Percentiles rank a stretch among this genome's conserved stretches.
Conservation (phyloP, 140 eudicot genomes). For the Senecio squalidus region DNA sequence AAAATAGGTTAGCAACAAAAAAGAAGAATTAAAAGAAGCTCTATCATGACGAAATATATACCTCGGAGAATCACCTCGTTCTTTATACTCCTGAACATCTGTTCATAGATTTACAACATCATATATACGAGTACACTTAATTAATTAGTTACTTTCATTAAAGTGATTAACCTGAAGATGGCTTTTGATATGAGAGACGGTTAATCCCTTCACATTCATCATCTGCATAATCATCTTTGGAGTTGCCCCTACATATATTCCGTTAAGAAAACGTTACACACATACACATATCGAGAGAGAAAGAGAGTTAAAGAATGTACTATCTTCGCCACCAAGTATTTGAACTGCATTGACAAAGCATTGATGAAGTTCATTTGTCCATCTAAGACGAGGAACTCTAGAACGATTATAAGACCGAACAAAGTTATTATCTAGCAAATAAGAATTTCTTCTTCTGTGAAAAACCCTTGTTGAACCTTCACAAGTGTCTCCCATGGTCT, state of each 20-base stretch:
- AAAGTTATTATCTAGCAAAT: constrained; percentile 9
- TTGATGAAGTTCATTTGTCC: constrained; percentile 68
- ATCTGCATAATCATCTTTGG: constrained; percentile 70
- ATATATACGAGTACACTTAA: neutral
- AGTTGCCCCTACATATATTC: constrained; percentile 45
- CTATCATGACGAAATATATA: too few relatives aligned
- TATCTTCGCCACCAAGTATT: constrained; percentile 66
- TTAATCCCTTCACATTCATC: constrained; percentile 63
- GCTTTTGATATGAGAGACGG: constrained; percentile 68
- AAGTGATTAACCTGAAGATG: constrained; percentile 60
- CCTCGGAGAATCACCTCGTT: constrained; percentile 50
- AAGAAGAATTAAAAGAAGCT: too few relatives aligned
- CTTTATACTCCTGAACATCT: constrained; percentile 75
- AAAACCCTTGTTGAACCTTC: constrained; percentile 14
- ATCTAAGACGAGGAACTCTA: constrained; percentile 50
- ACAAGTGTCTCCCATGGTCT: constrained; percentile 14
- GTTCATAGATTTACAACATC: constrained; percentile 9
- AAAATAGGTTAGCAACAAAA: too few relatives aligned
- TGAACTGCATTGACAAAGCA: constrained; percentile 57
- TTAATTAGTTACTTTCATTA: neutral
- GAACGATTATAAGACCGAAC: constrained; percentile 61
- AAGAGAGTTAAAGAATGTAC: constrained; percentile 26
- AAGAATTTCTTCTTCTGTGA: neutral
- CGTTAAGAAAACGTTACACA: neutral
- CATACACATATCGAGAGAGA: neutral